Evolutionary conservation across 371 early-diverging fungal genomes (phyloP).

Genomic region (Rhizopus microsporus): DNA sequence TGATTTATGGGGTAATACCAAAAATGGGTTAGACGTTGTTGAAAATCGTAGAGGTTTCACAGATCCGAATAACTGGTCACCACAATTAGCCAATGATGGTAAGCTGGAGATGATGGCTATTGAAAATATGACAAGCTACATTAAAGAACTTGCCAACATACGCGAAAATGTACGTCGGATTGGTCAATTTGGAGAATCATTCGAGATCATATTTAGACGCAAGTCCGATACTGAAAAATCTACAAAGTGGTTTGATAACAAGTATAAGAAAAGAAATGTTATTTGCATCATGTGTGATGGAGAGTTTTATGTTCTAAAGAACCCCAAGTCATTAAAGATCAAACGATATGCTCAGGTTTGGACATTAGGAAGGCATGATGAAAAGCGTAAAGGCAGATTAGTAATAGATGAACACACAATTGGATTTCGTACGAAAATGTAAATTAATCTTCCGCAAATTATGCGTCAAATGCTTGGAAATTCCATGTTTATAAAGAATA

Average conservation of each 20-base stretch:
- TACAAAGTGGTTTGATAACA: not conserved
- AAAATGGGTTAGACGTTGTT: constrained; percentile 30
- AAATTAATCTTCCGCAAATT: too few species aligned
- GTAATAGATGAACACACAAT: constrained; percentile 46
- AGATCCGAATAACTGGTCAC: constrained; percentile 33
- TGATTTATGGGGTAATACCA: constrained; percentile 47
- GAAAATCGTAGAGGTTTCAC: constrained; percentile 25
- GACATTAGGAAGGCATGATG: constrained; percentile 50
- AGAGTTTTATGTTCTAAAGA: constrained; percentile 62
- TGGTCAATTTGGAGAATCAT: constrained; percentile 43
- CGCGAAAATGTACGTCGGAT: constrained; percentile 44
- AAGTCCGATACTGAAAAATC: not conserved
- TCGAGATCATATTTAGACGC: constrained; percentile 27
- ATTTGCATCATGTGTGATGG: constrained; percentile 71
- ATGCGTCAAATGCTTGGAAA: too few species aligned
- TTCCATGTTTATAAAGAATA: too few species aligned
- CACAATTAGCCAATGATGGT: constrained; percentile 41
- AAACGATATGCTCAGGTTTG: constrained; percentile 57
- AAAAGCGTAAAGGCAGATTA: constrained; percentile 26
- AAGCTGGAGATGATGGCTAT: constrained; percentile 41
- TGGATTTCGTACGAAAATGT: too few species aligned
- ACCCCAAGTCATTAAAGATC: constrained; percentile 53
- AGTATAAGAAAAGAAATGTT: too few species aligned
- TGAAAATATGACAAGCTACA: constrained; percentile 32
- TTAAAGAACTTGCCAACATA: constrained; percentile 46